Evolutionary conservation across 768 basidiomycete species (phyloP).

Genomic region (Tubosaeta sp.): DNA sequence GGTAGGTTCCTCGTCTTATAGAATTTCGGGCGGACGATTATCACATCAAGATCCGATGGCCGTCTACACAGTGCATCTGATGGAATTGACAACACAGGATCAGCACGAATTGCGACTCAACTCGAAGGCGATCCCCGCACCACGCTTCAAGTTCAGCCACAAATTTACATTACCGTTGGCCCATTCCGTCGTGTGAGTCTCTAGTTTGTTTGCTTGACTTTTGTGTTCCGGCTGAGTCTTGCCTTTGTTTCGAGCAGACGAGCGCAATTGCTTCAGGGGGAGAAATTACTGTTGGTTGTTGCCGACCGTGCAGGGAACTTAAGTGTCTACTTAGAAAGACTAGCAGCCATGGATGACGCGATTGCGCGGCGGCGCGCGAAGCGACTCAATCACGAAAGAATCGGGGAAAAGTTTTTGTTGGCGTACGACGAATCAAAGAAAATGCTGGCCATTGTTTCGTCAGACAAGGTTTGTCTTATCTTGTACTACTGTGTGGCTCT

Average conservation of each 20-base stretch:
- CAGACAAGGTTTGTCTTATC: slow-evolving; percentile 33
- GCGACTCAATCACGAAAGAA: slow-evolving; percentile 34
- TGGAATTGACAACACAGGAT: no score
- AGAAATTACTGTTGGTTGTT: slow-evolving; percentile 40
- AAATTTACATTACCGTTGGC: slow-evolving; percentile 19
- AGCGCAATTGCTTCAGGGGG: slow-evolving; percentile 38
- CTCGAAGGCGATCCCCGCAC: slow-evolving; percentile 18
- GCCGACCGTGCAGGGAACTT: slow-evolving; percentile 33
- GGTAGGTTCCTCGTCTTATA: background rate
- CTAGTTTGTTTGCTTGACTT: background rate
- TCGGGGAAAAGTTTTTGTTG: slow-evolving; percentile 42
- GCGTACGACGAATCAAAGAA: slow-evolving; percentile 51
- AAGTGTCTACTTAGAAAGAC: slow-evolving; percentile 36
- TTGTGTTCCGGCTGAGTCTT: background rate
- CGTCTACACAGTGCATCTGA: slow-evolving; percentile 3
- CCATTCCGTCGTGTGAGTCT: slow-evolving; percentile 16
- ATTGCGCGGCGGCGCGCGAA: slow-evolving; percentile 18
- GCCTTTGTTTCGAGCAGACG: slow-evolving; percentile 19
- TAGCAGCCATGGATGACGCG: slow-evolving; percentile 29
- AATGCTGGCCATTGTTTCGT: slow-evolving; percentile 43
- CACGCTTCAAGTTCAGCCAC: slow-evolving; percentile 13
- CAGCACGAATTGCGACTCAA: slow-evolving; percentile 4
- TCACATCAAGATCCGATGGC: slow-evolving; percentile 15
- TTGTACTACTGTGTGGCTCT: no score
- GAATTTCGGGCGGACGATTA: slow-evolving; percentile 2